phyloP scores from a whole-genome alignment of 2,329 filamentous ascomycete genomes.

The Falciphora oryzae region DNA sequence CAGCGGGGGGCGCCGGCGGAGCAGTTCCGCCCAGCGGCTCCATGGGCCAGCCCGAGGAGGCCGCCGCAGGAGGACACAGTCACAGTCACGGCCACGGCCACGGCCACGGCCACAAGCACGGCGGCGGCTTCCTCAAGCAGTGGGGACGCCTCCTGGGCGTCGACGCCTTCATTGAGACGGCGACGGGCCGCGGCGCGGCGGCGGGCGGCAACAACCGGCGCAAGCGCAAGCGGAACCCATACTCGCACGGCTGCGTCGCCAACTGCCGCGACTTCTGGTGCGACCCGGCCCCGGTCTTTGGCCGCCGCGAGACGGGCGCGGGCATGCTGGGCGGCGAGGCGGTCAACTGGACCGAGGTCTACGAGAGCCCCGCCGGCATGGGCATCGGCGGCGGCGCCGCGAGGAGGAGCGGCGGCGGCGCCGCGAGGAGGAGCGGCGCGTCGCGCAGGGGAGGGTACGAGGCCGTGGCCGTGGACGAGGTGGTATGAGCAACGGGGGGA shows the following conservation, averaged over 20 bases:
- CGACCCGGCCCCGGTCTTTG: constrained; percentile 77
- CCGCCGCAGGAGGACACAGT: constrained; percentile 32
- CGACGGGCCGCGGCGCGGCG: constrained; percentile 73
- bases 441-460: constrained; percentile 55
- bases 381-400: constrained; percentile 23
- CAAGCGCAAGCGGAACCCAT: constrained; percentile 68
- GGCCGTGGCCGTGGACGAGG: constrained; percentile 53
- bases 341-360: constrained; percentile 85
- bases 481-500: constrained; percentile 19
- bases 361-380: constrained; percentile 75
- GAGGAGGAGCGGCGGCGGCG: constrained; percentile 32
- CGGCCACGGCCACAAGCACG: constrained; percentile 41
- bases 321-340: constrained; percentile 71
- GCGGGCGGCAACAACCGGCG: constrained; percentile 45
- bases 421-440: constrained; percentile 28
- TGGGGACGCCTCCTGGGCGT: constrained; percentile 84
- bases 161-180: constrained; percentile 90
- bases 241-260: constrained; percentile 71
- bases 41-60: constrained; percentile 35
- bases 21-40: constrained; percentile 43
- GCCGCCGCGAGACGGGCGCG: constrained; percentile 64
- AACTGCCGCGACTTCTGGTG: constrained; percentile 98
- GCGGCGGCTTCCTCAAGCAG: constrained; percentile 62
- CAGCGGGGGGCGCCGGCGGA: constrained; percentile 39
- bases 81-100: constrained; percentile 30